phyloP scores from a whole-genome alignment of 805 yeast species.

The Saturnispora galanensis region DNA sequence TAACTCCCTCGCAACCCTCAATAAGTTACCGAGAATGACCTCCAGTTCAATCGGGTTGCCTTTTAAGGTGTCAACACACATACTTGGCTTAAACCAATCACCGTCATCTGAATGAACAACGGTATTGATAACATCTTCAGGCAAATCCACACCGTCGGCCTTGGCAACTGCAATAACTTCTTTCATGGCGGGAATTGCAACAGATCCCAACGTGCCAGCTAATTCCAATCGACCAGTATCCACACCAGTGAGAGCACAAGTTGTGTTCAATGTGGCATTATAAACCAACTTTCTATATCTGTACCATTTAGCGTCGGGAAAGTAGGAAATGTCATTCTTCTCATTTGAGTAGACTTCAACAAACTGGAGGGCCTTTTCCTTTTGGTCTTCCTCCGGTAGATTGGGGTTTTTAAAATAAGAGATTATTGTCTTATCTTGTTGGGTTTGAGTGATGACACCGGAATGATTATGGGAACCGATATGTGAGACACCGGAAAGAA shows the following conservation, averaged over 20 bases:
- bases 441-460: slow-evolving; percentile 40
- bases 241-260: slow-evolving; percentile 47
- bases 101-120: slow-evolving; percentile 53
- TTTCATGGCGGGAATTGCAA: slow-evolving; percentile 53
- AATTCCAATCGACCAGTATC: slow-evolving; percentile 47
- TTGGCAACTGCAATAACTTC: slow-evolving; percentile 60
- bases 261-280: slow-evolving; percentile 58
- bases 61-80: slow-evolving; percentile 59
- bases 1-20: slow-evolving; percentile 39
- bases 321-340: slow-evolving; percentile 31
- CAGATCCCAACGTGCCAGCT: slow-evolving; percentile 32
- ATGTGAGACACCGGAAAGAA: slow-evolving; percentile 55
- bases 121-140: slow-evolving; percentile 36
- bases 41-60: slow-evolving; percentile 65
- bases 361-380: slow-evolving; percentile 33
- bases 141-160: slow-evolving; percentile 53
- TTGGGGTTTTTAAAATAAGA: slow-evolving; percentile 41
- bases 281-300: slow-evolving; percentile 64
- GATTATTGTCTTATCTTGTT: slow-evolving; percentile 37
- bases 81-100: slow-evolving; percentile 56
- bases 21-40: slow-evolving; percentile 58
- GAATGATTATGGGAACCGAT: slow-evolving; percentile 40
- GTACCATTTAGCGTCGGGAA: slow-evolving; percentile 37
- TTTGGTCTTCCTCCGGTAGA: slow-evolving; percentile 24
- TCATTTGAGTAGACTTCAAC: slow-evolving; percentile 37